Base-by-base conservation (phyloP, 805 yeast species). In the Candida boleticola region DNA sequence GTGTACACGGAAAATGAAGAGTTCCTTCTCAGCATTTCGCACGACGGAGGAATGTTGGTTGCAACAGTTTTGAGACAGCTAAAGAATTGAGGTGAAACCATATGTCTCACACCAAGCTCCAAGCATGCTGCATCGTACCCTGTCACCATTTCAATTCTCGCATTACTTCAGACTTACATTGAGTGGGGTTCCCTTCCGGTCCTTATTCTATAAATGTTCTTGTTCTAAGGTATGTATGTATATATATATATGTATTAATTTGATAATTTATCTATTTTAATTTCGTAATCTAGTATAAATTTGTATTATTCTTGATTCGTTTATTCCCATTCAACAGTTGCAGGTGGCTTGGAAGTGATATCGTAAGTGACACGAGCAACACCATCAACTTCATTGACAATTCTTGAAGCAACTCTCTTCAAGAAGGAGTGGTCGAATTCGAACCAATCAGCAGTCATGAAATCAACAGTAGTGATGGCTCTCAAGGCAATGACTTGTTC, bases 371-470 rank as follows among this genome's bases (percentile, higher is more conserved):
- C 99, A 72, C 99, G 85, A 43, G 99, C 97, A 59, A 93, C 99
- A 64, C 99, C 99, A 54, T 85, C 88, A 48, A 93, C 99, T 75
- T 93, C 99, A 68, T 93, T 93, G 57, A 93, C 98, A 49, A 93
- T 93, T 78, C 99, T 83, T 34, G 96, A 80, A 44, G 96, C 89
- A 46, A 90, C 97, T 50, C 74, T 82, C 79, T 92, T 93, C 68
- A 93, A 79, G 83, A 93, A 93, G 40, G 79, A 64, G 51, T 92
- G 92, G 56, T 90, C 97, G 62, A 93, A 93, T 51, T 85, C 86
- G 66, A 71, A 93, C 99, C 99, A 93, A 71, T 93, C 99, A 49
- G 99, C 99, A 58, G 99, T 93, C 99, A 93, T 93, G 79, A 93
- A 93, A 73, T 93, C 99, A 48, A 82, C 79, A 42, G 99, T 93